Evolutionary conservation across 805 yeast genomes (phyloP).

Genomic region (Hemisphaericaspora nanyangensis): DNA sequence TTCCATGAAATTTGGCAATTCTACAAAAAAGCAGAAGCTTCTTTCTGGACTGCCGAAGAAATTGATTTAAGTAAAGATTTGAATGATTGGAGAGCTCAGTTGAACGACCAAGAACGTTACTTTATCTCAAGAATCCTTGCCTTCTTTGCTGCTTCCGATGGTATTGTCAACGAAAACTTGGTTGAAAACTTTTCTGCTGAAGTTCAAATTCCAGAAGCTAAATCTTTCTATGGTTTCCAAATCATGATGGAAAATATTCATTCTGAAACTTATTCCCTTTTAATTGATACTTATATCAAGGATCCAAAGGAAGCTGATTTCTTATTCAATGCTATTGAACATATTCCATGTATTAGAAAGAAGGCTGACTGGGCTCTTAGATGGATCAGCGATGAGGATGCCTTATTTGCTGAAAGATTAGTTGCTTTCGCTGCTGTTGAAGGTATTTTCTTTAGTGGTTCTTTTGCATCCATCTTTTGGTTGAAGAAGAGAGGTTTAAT

Average conservation of each 20-base stretch:
- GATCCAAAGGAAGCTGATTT: slow-evolving; percentile 91
- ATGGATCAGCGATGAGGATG: slow-evolving; percentile 89
- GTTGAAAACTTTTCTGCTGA: slow-evolving; percentile 97
- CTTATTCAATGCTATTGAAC: slow-evolving; percentile 92
- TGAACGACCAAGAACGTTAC: slow-evolving; percentile 89
- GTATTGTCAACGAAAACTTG: slow-evolving; percentile 95
- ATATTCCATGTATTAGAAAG: slow-evolving; percentile 92
- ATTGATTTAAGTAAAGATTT: slow-evolving; percentile 90
- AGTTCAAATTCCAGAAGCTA: slow-evolving; percentile 96
- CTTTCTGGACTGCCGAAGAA: slow-evolving; percentile 99
- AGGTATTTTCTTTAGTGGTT: slow-evolving; percentile 97
- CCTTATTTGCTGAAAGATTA: slow-evolving; percentile 90
- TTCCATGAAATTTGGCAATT: slow-evolving; percentile 98
- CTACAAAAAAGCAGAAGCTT: slow-evolving; percentile 98
- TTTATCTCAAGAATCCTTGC: slow-evolving; percentile 92
- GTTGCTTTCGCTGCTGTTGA: slow-evolving; percentile 99
- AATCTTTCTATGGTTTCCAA: slow-evolving; percentile 98
- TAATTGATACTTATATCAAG: slow-evolving; percentile 92
- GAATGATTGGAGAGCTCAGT: slow-evolving; percentile 86
- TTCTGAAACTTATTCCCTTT: slow-evolving; percentile 92
- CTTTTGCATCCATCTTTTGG: slow-evolving; percentile 98
- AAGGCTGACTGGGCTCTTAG: slow-evolving; percentile 99
- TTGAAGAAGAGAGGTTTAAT: slow-evolving; percentile 96
- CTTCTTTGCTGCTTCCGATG: slow-evolving; percentile 98
- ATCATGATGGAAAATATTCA: slow-evolving; percentile 99